Evolutionary conservation across 2,329 filamentous ascomycete species (phyloP).

Genomic region (Pseudogymnoascus sp.): DNA sequence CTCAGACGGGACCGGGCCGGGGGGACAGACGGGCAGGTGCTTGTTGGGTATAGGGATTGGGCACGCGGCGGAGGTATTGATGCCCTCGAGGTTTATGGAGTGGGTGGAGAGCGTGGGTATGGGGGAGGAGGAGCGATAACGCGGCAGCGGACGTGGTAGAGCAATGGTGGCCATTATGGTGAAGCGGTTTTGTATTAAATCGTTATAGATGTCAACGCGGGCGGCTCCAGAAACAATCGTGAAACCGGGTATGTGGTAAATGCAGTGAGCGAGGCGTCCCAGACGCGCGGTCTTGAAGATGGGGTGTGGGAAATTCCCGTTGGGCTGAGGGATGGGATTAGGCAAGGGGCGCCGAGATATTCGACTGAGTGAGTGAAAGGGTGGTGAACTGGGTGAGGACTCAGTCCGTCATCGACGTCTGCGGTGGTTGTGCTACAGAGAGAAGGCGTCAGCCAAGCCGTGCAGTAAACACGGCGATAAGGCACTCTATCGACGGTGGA

Average conservation of each 20-base stretch:
- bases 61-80: slow-evolving; percentile 45
- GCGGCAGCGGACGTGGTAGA: slow-evolving; percentile 24
- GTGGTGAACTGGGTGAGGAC: neutral
- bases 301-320: neutral
- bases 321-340: neutral
- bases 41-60: slow-evolving; percentile 72
- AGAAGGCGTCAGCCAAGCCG: neutral
- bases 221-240: slow-evolving; percentile 5
- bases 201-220: neutral
- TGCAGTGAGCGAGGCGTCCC: slow-evolving; percentile 4
- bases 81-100: slow-evolving; percentile 41
- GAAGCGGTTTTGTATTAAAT: slow-evolving; percentile 1
- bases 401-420: slow-evolving; percentile 4
- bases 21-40: slow-evolving; percentile 81
- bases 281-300: slow-evolving; percentile 7
- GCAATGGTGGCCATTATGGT: slow-evolving; percentile 27
- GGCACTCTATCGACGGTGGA: neutral
- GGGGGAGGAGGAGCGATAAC: slow-evolving; percentile 32
- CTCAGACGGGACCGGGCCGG: slow-evolving; percentile 55
- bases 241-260: slow-evolving; percentile 7
- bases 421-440: neutral
- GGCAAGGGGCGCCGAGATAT: neutral
- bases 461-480: neutral
- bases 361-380: neutral
- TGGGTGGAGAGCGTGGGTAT: slow-evolving; percentile 39